Evolutionary conservation across 2,329 filamentous ascomycete species (phyloP).

Genomic region (Colletotrichum somersetense): DNA sequence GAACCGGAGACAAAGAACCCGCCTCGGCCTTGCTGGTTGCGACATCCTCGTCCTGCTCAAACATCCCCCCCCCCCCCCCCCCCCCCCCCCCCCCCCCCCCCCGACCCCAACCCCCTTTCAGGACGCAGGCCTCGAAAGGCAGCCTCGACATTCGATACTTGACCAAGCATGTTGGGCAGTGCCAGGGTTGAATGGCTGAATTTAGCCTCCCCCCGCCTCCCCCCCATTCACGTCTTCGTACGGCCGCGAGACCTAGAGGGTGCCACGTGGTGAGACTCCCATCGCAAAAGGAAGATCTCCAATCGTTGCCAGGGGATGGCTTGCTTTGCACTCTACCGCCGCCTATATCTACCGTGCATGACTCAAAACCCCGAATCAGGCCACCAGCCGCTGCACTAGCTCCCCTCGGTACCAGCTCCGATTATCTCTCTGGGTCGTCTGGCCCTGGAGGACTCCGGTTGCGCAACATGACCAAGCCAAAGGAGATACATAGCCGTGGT

Average conservation of each 20-base stretch:
- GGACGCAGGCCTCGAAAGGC: background rate
- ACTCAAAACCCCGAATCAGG: constrained; percentile 3
- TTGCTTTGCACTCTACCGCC: constrained; percentile 2
- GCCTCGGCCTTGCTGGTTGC: too few species aligned
- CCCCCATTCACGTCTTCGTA: background rate
- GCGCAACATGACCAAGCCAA: background rate
- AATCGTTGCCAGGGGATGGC: background rate
- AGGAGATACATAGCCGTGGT: background rate
- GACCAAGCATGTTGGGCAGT: background rate
- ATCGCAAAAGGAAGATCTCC: background rate
- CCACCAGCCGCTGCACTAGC: background rate
- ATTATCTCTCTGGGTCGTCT: constrained; percentile 8
- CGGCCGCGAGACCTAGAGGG: constrained; percentile 4
- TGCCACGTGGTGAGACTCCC: constrained; percentile 31
- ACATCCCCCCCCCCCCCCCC: too few species aligned
- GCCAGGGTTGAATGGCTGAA: constrained; percentile 2
- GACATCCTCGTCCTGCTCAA: too few species aligned
- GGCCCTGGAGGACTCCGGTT: background rate
- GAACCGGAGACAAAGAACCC: too few species aligned
- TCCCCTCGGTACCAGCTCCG: background rate
- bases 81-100: too few species aligned
- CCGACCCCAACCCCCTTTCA: too few species aligned
- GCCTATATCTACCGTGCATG: constrained; percentile 4
- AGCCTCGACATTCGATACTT: background rate
- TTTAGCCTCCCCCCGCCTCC: background rate